Conservation (phyloP, 2,329 filamentous ascomycete genomes). For the Paraconiothyrium brasiliense region DNA sequence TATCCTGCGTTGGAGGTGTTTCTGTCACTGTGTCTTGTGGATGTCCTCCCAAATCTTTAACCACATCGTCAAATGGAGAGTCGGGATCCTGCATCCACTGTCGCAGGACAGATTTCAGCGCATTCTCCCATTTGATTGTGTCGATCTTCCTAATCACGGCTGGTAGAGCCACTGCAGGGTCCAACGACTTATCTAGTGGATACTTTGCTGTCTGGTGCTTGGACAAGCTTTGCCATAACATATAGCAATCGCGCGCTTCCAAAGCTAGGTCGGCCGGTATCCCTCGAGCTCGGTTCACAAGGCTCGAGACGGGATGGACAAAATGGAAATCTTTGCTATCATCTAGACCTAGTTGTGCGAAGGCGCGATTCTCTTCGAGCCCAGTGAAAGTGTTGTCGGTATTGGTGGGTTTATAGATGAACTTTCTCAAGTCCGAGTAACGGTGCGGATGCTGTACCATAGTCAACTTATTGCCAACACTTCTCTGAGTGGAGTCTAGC, state of each 20-base stretch:
- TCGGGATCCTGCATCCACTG: conserved; percentile 67
- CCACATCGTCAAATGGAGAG: conserved; percentile 64
- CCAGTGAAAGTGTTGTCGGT: conserved; percentile 61
- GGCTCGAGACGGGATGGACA: conserved; percentile 72
- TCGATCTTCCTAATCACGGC: conserved; percentile 70
- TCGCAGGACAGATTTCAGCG: conserved; percentile 67
- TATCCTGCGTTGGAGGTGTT: conserved; percentile 4
- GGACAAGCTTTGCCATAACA: conserved; percentile 71
- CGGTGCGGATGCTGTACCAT: conserved; percentile 72
- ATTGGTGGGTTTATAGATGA: conserved; percentile 66
- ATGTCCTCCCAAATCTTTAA: conserved; percentile 54
- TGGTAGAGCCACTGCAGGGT: conserved; percentile 61
- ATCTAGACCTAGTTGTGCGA: conserved; percentile 59
- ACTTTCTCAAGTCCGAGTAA: conserved; percentile 83
- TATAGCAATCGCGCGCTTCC: conserved; percentile 75
- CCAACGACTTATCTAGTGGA: conserved; percentile 60
- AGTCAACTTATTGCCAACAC: conserved; percentile 69
- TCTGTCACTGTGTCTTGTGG: conserved; percentile 19
- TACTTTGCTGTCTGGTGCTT: conserved; percentile 64
- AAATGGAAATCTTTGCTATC: conserved; percentile 62
- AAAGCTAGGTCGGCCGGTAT: conserved; percentile 74
- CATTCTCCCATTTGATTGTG: conserved; percentile 71
- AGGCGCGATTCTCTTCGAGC: conserved; percentile 49
- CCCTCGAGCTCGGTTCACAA: conserved; percentile 68
- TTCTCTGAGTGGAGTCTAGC: conserved; percentile 71